These are phyloP conservation scores for Ophiostoma ulmi DNA, from an alignment of 2,329 filamentous ascomycete genomes.

Conservation along the genomic window DNA sequence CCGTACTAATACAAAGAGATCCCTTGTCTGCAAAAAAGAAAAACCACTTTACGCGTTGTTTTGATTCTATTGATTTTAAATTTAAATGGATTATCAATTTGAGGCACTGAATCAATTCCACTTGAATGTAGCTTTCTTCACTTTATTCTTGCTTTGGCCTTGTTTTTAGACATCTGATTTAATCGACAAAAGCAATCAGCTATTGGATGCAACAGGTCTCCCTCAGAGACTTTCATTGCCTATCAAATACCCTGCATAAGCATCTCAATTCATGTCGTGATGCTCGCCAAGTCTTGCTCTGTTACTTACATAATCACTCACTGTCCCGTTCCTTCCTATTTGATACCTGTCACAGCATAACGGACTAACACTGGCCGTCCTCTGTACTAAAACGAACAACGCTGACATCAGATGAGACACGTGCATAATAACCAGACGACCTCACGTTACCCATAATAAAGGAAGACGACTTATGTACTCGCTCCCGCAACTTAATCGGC, in stretches of 20 bases:
- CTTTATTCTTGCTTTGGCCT: neutral
- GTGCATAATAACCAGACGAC: neutral
- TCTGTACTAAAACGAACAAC: too few relatives aligned
- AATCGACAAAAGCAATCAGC: too few relatives aligned
- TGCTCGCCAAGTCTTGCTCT: too few relatives aligned
- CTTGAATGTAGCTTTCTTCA: too few relatives aligned
- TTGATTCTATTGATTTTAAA: neutral
- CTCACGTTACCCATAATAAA: too few relatives aligned
- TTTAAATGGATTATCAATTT: neutral
- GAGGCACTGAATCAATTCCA: neutral
- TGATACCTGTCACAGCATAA: neutral
- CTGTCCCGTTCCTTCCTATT: neutral
- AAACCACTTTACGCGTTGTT: conserved; percentile 28
- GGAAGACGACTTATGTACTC: neutral
- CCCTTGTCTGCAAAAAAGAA: neutral
- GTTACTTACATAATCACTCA: neutral
- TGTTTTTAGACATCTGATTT: neutral
- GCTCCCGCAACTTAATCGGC: neutral
- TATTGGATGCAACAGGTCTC: neutral
- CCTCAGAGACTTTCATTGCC: neutral
- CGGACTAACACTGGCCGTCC: too few relatives aligned
- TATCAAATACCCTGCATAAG: neutral
- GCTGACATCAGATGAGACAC: neutral
- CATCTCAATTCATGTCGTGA: too few relatives aligned
- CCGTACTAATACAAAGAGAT: neutral